Evolutionary conservation across 2,329 filamentous ascomycete species (phyloP).

Genomic region (Sporothrix euskadiensis): DNA sequence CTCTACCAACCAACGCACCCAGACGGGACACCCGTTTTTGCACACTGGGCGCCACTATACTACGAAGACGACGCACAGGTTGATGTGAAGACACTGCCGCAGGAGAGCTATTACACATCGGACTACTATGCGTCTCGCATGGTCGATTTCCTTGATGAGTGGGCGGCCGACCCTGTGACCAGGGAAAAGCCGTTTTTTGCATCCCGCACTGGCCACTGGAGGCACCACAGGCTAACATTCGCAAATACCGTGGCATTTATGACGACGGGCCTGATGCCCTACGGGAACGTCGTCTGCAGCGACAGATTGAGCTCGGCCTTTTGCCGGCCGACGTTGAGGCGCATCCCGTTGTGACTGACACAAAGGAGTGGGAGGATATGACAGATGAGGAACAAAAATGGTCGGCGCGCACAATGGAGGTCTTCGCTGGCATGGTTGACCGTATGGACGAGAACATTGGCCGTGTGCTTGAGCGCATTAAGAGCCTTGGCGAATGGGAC

Average conservation of each 20-base stretch:
- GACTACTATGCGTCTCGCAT: neutral
- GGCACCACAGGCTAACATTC: conserved; percentile 49
- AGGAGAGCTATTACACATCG: neutral
- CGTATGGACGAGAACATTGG: conserved; percentile 62
- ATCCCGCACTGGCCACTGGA: conserved; percentile 59
- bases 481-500: conserved; percentile 57
- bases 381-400: conserved; percentile 48
- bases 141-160: neutral
- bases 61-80: neutral
- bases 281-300: conserved; percentile 50
- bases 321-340: conserved; percentile 52
- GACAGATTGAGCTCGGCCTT: conserved; percentile 48
- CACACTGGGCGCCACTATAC: neutral
- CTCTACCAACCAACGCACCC: neutral
- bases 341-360: conserved; percentile 49
- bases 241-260: conserved; percentile 60
- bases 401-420: conserved; percentile 59
- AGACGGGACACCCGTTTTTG: neutral
- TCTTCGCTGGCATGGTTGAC: conserved; percentile 65
- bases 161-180: neutral
- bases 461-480: conserved; percentile 57
- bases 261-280: conserved; percentile 61
- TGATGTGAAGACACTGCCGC: neutral
- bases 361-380: conserved; percentile 51
- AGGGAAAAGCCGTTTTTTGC: conserved; percentile 55